These are phyloP conservation scores for Nymphaea colorata DNA, from an alignment of 164 flowering plant species.

Conservation along the genomic window DNA sequence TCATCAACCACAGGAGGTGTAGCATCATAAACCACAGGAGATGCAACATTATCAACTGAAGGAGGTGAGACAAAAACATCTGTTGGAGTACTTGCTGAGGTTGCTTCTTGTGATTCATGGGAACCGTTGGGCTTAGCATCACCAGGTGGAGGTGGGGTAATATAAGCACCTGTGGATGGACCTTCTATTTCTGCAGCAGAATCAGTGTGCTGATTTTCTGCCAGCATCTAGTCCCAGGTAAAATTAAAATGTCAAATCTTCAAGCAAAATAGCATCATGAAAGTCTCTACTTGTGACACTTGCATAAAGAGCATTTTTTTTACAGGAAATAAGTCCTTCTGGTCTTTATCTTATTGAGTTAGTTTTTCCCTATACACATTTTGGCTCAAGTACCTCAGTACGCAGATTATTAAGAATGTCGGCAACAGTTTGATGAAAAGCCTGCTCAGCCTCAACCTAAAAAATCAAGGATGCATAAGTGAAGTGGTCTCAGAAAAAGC, in stretches of 20 bases:
- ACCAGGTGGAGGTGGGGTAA: not conserved
- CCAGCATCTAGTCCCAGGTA: conserved; percentile 30
- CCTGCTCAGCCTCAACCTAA: conserved; percentile 78
- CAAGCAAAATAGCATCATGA: too few relatives aligned
- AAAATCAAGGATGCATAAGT: not conserved
- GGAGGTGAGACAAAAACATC: conserved; percentile 17
- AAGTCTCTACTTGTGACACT: too few relatives aligned
- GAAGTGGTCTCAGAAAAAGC: not conserved
- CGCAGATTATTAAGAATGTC: conserved; percentile 47
- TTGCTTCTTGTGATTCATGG: not conserved
- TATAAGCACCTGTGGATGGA: not conserved
- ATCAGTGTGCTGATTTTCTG: conserved; percentile 31
- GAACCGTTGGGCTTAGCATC: not conserved
- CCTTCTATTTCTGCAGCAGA: conserved; percentile 7
- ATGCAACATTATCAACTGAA: conserved; percentile 6
- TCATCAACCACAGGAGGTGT: too few relatives aligned
- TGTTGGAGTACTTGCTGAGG: conserved; percentile 13
- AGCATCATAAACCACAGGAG: not conserved
- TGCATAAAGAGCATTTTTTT: too few relatives aligned
- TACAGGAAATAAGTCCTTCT: too few relatives aligned
- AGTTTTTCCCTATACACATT: not conserved
- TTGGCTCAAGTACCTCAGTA: conserved; percentile 31
- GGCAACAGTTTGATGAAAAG: conserved; percentile 48
- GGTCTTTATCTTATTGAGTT: too few relatives aligned
- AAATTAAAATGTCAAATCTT: not conserved